Base-by-base conservation (phyloP, 164 flowering plant genomes). In the Vitis cinerea region DNA sequence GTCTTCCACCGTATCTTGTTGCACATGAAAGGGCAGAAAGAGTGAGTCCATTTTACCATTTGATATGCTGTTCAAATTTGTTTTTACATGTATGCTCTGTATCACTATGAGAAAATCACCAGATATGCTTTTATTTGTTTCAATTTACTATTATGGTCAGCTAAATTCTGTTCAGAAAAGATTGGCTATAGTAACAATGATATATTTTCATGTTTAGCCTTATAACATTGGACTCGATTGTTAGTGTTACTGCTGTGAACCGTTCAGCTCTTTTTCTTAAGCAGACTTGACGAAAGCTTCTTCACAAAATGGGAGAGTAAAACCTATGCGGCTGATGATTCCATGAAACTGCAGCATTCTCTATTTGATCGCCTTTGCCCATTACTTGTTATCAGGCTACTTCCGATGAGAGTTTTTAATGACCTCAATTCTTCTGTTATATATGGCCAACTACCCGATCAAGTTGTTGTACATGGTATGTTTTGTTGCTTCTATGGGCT, bases 311-410 rank as follows among this genome's bases (percentile, higher is more conserved):
- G 68, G 62, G 74, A 72, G 4, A 64, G 29, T 58, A 71, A 51
- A 65, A 71, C 71, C 59, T 48, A 14, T 61, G 58, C 61, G 37
- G 65, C 65, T 64, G 81, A 66, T 29, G 85, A 76, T 44, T 64
- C 75, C 50, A 16, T n/a, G 68, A 61, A 68, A 44, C 53, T 80
- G 77, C 83, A 80, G 70, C 78, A 78, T 57, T 65, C 71, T 60
- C 68, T 93, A 44, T 93, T 93, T 79, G 81, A 81, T 73, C 90
- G 79, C 30, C 92, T 93, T 74, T 86, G 91, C 76, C 96, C 98
- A 47, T 73, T 93, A 63, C 93, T 93, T 51, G 63, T 93, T 13
- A 74, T 91, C 76, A 84, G 87, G 82, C 65, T 93, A 77, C 94
- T 91, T 73, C 98, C 98, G 4, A 53, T 88, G 72, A 77, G 79